Conservation (phyloP, 1,139 yeast species). For the Lodderomyces margitis region DNA sequence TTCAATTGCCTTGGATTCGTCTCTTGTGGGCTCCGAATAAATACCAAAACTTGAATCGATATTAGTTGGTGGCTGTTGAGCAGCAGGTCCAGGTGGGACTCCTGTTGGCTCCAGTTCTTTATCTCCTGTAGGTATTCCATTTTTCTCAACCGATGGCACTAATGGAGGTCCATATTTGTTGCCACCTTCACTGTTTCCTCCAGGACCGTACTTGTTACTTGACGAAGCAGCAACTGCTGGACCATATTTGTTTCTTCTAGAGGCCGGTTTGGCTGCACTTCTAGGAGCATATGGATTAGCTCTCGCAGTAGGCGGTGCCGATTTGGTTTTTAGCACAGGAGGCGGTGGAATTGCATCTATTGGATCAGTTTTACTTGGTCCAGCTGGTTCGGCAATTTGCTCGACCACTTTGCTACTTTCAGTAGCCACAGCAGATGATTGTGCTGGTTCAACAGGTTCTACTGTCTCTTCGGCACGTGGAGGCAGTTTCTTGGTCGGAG, state of each 20-base stretch:
- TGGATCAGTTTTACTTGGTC: constrained; percentile 9
- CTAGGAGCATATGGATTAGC: constrained; percentile 46
- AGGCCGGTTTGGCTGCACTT: constrained; percentile 15
- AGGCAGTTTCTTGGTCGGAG: constrained; percentile 4
- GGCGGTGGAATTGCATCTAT: constrained; percentile 14
- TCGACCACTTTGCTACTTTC: background rate
- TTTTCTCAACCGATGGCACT: background rate
- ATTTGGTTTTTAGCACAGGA: constrained; percentile 5
- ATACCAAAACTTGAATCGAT: background rate
- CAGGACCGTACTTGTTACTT: constrained; percentile 13
- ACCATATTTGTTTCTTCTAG: constrained; percentile 27
- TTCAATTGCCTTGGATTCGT: constrained; percentile 1
- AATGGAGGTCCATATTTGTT: background rate
- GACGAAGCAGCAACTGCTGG: constrained; percentile 15
- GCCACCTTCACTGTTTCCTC: background rate
- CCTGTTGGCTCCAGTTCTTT: background rate
- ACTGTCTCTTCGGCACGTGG: background rate
- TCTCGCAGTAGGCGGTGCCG: constrained; percentile 14
- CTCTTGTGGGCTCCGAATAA: background rate
- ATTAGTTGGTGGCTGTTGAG: constrained; percentile 1
- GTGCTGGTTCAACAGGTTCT: background rate
- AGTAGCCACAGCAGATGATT: background rate
- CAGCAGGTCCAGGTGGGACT: background rate
- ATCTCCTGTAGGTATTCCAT: background rate
- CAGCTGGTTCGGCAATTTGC: constrained; percentile 5